A percentile compares a stretch with the other conserved stretches of the same genome.
Evolutionary conservation across 257 asterid genomes (phyloP).

Genomic region (Coffea eugenioides): DNA sequence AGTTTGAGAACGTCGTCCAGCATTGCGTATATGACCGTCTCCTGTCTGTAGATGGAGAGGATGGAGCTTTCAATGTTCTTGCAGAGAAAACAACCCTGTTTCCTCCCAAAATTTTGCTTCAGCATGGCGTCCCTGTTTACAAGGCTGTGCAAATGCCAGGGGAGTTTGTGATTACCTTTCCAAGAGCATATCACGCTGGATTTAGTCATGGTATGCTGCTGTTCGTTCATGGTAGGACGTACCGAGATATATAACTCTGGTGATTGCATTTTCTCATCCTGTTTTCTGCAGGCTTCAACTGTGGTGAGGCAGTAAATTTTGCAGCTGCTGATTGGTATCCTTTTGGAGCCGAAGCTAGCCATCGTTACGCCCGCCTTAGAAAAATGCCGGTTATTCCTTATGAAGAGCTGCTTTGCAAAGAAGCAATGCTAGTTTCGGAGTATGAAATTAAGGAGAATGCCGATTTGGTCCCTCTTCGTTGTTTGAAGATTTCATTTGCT

Average conservation of each 20-base stretch:
- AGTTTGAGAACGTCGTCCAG: slow-evolving; percentile 30
- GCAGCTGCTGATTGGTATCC: slow-evolving; percentile 39
- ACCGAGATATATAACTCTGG: too few species aligned
- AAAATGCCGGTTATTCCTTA: slow-evolving; percentile 40
- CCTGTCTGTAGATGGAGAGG: slow-evolving; percentile 20
- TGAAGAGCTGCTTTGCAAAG: slow-evolving; percentile 44
- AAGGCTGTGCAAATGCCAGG: slow-evolving; percentile 45
- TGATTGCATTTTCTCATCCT: neutral
- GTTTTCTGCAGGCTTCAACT: slow-evolving; percentile 38
- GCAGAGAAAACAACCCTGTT: slow-evolving; percentile 40
- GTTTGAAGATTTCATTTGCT: slow-evolving; percentile 32
- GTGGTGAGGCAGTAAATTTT: slow-evolving; percentile 50
- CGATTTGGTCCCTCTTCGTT: slow-evolving; percentile 5
- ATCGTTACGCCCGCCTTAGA: slow-evolving; percentile 30
- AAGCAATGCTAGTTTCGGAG: slow-evolving; percentile 35
- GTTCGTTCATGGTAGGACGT: neutral
- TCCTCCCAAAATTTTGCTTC: slow-evolving; percentile 38
- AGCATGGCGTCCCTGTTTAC: slow-evolving; percentile 33
- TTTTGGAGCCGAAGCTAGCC: slow-evolving; percentile 36
- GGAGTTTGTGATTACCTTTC: slow-evolving; percentile 46
- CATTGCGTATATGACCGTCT: slow-evolving; percentile 26
- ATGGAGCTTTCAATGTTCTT: slow-evolving; percentile 36
- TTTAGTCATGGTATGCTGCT: slow-evolving; percentile 41
- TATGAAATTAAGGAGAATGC: neutral
- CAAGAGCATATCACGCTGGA: slow-evolving; percentile 47